Evolutionary conservation across 1,284 basidiomycete species (phyloP), one percentile per base, ranked within the genome.

Genomic region (Cryptococcus depauperatus): DNA sequence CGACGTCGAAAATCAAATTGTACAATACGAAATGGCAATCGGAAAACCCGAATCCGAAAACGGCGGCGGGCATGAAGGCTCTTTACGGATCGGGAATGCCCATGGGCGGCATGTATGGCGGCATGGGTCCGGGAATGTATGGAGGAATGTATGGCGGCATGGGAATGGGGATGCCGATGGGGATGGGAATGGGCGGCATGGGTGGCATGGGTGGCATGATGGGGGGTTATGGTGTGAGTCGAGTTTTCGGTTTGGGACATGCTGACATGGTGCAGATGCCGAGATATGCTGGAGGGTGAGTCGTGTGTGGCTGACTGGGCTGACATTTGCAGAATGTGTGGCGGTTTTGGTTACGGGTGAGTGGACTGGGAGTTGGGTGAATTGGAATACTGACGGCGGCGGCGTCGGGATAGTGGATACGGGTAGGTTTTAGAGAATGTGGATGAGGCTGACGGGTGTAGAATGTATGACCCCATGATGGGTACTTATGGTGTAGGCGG

Each of bases 21-120:
- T 61, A 51, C 42, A 47, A 52, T 9, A 52, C 60, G 21, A 57
- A 62, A 59, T 61, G 60, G 60, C 54, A 61, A 61, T 25, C 9
- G 16, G 54, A 46, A 26, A 56, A 61, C 44, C 54, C 50, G 13
- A 57, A 57, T 40, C 53, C 47, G 9, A 60, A 55, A 54, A 39
- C 54, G 13, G 37, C 45, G 10, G 55, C 46, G 14, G 53, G 44
- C 1, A 11, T 40, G 35, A 37, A 63, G 61, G 54, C 58, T 14
- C 56, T 46, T 22, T 63, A 61, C 47, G 56, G 52, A 29, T 39
- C 41, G 37, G 46, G 46, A 3, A 52, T 52, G 50, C 42, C 42
- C 38, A 32, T 39, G 9, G 37, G 32, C 16, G 48, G 44, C 13
- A 54, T 55, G 51, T 50, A 50, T 34, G 44, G 44, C 14, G 39